These are phyloP conservation scores for Ogataea angusta DNA, from an alignment of 805 yeast genomes.

Conservation along the genomic window DNA sequence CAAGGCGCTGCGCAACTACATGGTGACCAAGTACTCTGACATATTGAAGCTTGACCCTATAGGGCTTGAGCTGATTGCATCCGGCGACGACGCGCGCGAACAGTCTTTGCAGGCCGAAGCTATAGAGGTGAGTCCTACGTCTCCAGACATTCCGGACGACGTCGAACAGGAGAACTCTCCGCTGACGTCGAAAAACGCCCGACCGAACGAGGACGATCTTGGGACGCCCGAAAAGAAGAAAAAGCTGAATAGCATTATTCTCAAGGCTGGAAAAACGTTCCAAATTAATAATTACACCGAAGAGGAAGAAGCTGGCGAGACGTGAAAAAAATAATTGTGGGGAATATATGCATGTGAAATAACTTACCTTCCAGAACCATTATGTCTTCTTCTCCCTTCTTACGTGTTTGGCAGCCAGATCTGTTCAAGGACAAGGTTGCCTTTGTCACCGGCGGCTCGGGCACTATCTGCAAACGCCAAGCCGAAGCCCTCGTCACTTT, in stretches of 20 bases:
- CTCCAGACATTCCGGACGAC: slow-evolving; percentile 19
- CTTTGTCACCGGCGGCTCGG: slow-evolving; percentile 94
- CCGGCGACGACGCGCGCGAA: slow-evolving; percentile 2
- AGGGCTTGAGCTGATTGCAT: slow-evolving; percentile 20
- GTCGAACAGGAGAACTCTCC: slow-evolving; percentile 7
- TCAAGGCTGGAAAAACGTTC: slow-evolving; percentile 20
- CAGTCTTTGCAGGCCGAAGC: slow-evolving; percentile 14
- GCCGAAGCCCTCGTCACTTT: slow-evolving; percentile 76
- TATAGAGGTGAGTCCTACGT: slow-evolving; percentile 20
- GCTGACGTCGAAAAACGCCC: slow-evolving; percentile 10
- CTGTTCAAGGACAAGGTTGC: slow-evolving; percentile 81
- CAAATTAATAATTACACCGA: slow-evolving; percentile 11
- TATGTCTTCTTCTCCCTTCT: slow-evolving; percentile 7
- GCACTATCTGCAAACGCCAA: slow-evolving; percentile 91
- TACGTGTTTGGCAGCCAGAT: slow-evolving; percentile 46
- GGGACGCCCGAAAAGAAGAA: slow-evolving; percentile 21
- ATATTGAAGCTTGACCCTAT: slow-evolving; percentile 18
- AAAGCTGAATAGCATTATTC: slow-evolving; percentile 18
- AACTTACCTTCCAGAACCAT: not conserved
- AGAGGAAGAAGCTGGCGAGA: slow-evolving; percentile 6
- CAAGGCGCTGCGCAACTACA: slow-evolving; percentile 20
- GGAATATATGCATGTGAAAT: slow-evolving; percentile 8
- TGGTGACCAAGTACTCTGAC: slow-evolving; percentile 17
- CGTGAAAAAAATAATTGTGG: slow-evolving; percentile 4
- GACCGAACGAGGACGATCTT: slow-evolving; percentile 11